Evolutionary conservation across 345 rosid species (phyloP).

Genomic region (Firmiana major): DNA sequence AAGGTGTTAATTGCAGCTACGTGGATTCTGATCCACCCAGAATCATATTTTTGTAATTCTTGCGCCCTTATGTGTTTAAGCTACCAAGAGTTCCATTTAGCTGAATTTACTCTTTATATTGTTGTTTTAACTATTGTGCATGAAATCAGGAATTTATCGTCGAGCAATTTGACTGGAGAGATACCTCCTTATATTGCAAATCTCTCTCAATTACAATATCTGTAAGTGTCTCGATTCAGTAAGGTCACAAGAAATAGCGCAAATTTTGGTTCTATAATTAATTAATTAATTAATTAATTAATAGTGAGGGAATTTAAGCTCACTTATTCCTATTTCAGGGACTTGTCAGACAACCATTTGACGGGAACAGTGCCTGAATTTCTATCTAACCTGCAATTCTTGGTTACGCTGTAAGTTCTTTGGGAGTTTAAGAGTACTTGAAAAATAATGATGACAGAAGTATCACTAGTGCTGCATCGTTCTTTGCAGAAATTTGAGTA

Average conservation of each 20-base stretch:
- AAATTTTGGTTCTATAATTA: too few relatives aligned
- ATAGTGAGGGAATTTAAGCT: too few relatives aligned
- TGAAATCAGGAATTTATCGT: constrained; percentile 38
- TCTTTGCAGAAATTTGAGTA: constrained; percentile 36
- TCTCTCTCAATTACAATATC: constrained; percentile 26
- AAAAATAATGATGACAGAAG: too few relatives aligned
- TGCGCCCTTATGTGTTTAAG: too few relatives aligned
- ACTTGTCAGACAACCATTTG: constrained; percentile 43
- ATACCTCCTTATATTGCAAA: constrained; percentile 24
- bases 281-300: too few relatives aligned
- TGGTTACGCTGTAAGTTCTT: constrained; percentile 39
- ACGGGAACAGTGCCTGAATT: constrained; percentile 40
- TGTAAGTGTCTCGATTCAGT: constrained; percentile 27
- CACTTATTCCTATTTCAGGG: constrained; percentile 19
- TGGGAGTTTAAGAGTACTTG: background rate
- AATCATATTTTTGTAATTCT: constrained; percentile 27
- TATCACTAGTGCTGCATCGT: background rate
- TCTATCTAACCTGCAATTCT: constrained; percentile 29
- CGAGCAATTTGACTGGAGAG: constrained; percentile 33
- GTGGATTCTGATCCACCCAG: constrained; percentile 16
- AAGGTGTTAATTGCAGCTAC: constrained; percentile 43
- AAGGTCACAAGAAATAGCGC: too few relatives aligned
- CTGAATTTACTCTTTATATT: too few relatives aligned
- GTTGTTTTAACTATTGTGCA: background rate
- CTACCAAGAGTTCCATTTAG: too few relatives aligned